These are phyloP conservation scores for Viola odorata DNA, from an alignment of 345 rosid genomes.

Conservation along the genomic window DNA sequence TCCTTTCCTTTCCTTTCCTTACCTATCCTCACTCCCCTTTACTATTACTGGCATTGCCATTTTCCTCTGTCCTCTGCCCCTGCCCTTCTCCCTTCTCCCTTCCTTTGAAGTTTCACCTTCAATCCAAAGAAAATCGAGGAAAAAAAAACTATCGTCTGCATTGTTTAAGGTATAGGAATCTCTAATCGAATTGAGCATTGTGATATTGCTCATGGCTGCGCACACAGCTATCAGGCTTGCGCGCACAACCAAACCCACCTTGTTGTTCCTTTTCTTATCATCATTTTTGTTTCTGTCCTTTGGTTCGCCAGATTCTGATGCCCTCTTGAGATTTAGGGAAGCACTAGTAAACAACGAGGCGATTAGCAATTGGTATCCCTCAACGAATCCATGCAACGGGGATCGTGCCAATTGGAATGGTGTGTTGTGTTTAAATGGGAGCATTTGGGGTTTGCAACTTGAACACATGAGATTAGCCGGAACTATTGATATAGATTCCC, in stretches of 20 bases:
- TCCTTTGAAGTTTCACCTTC: background rate
- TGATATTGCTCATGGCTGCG: constrained; percentile 20
- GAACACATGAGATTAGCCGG: constrained; percentile 56
- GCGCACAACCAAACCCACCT: constrained; percentile 8
- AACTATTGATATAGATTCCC: constrained; percentile 34
- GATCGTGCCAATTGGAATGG: constrained; percentile 50
- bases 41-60: constrained; percentile 3
- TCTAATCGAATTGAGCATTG: background rate
- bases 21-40: background rate
- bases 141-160: background rate
- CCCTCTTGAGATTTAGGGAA: constrained; percentile 17
- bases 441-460: constrained; percentile 56
- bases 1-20: background rate
- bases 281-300: background rate
- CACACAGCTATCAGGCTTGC: constrained; percentile 17
- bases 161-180: background rate
- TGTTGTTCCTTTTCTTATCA: background rate
- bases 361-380: constrained; percentile 35
- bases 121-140: too few species aligned
- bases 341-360: constrained; percentile 3
- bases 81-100: background rate
- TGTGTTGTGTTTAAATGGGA: constrained; percentile 39
- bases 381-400: constrained; percentile 32
- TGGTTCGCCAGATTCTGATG: constrained; percentile 8
- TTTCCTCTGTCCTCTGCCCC: background rate